A percentile compares a stretch with the other conserved stretches of the same genome.
Conservation (phyloP, 306 rosid genomes). For the Sindora glabra region DNA sequence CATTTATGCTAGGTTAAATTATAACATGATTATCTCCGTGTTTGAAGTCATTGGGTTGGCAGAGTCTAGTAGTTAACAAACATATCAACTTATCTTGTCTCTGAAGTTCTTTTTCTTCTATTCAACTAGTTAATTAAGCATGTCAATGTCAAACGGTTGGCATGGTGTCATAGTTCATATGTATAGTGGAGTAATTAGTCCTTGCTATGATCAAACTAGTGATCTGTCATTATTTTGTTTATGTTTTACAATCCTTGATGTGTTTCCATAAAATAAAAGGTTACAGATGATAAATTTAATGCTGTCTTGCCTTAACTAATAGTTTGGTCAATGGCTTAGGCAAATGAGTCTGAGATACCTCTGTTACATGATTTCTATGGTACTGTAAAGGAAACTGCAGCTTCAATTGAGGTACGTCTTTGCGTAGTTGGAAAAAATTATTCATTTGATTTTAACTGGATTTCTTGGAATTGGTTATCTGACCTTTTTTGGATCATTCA, state of each 20-base stretch:
- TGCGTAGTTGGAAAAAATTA: not conserved
- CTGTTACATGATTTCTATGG: constrained; percentile 69
- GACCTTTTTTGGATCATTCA: constrained; percentile 8
- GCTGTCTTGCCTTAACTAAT: constrained; percentile 14
- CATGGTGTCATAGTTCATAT: not conserved
- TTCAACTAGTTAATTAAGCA: not conserved
- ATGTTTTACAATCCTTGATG: not conserved
- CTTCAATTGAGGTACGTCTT: constrained; percentile 64
- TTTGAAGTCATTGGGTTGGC: not conserved
- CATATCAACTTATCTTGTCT: not conserved
- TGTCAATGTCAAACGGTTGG: not conserved
- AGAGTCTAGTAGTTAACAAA: not conserved
- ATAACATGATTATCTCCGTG: not conserved
- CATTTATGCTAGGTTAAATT: not conserved
- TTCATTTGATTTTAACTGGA: not conserved
- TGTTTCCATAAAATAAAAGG: not conserved
- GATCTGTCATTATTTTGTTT: constrained; percentile 8
- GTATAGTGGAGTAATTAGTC: not conserved
- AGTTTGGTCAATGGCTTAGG: constrained; percentile 35
- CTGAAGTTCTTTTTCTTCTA: not conserved
- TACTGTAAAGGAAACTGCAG: constrained; percentile 46
- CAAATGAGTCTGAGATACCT: constrained; percentile 88
- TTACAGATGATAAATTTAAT: constrained; percentile 2
- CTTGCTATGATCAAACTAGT: not conserved
- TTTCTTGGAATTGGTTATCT: not conserved